These are phyloP conservation scores for Mitragyna speciosa DNA, from an alignment of 257 asterid species.

Conservation along the genomic window DNA sequence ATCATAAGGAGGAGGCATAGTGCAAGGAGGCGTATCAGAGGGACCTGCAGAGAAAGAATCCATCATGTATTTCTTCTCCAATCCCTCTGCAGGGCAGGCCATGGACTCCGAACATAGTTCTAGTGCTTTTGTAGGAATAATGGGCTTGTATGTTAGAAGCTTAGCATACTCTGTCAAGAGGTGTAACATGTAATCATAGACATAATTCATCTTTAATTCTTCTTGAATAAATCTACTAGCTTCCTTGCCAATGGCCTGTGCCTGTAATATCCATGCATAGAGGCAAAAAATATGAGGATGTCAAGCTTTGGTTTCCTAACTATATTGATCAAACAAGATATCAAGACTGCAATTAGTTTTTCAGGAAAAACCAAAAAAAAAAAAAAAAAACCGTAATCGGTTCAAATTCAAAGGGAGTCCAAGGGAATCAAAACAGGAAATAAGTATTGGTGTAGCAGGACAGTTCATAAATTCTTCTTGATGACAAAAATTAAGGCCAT, in stretches of 20 bases:
- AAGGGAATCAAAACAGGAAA: not conserved
- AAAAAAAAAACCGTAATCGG: not conserved
- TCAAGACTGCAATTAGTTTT: not conserved
- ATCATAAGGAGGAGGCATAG: slow-evolving; percentile 67
- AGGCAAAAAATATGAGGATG: not conserved
- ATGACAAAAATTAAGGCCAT: not conserved
- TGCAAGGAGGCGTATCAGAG: slow-evolving; percentile 42
- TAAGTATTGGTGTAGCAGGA: not conserved
- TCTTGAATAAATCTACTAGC: slow-evolving; percentile 62
- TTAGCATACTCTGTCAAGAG: slow-evolving; percentile 62
- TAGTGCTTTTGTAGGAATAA: slow-evolving; percentile 47
- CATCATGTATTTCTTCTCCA: slow-evolving; percentile 55
- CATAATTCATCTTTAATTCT: slow-evolving; percentile 57
- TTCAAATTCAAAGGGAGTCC: not conserved
- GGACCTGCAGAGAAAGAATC: slow-evolving; percentile 64
- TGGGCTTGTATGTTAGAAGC: slow-evolving; percentile 74
- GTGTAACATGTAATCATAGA: slow-evolving; percentile 89
- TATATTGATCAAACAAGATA: not conserved
- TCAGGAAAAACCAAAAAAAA: no score
- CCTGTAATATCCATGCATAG: slow-evolving; percentile 39
- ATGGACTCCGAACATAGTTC: slow-evolving; percentile 71
- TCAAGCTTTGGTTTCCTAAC: not conserved
- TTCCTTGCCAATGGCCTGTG: slow-evolving; percentile 60
- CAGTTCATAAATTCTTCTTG: no score
- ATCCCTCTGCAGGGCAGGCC: slow-evolving; percentile 59